Base-by-base conservation (phyloP, 495 filamentous ascomycete genomes). In the Oleoguttula mirabilis region DNA sequence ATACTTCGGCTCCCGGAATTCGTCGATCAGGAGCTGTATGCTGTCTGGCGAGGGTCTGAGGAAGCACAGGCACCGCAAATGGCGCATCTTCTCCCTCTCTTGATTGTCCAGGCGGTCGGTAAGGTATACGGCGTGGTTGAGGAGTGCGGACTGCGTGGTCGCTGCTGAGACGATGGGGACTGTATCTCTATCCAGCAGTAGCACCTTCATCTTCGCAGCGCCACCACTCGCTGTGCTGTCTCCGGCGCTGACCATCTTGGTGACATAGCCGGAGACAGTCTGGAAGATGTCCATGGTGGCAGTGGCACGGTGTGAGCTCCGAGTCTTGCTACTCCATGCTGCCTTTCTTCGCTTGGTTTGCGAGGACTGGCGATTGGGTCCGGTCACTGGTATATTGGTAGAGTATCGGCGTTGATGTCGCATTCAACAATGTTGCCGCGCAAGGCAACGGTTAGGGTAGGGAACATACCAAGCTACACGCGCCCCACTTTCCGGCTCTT, bases 121-220 rank as follows among this genome's bases (percentile, higher is more conserved):
- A 39, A 98, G 84, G 63, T 93, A 98, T 47, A 98, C 84, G 64
- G 95, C 87, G 58, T 96, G 87, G 58, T 85, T 93, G 44, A 98
- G 78, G n/a, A 98, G 72, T 27, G 85, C 75, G 31, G 90, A 96
- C 56, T 96, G 92, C 0, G 92, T 95, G 45, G 90, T 88, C 43
- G 90, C 86, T 14, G 87, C 88, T 17, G 92, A 96, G 23, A 94
- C 73, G 51, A 94, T 90, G 25, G 85, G 73, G 15, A 96, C 83
- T 58, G 90, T 98, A 65, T 95, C 90, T 63, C 76, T 80, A 64
- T 98, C 90, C 42, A 98, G 71, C 52, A 98, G 72, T 40, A 98
- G 68, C 54, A 95, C 88, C 78, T 98, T 98, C 90, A 98, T 98
- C 71, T 96, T 96, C 25, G 84, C 76, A 10, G 85, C 81, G 31